Evolutionary conservation across 768 basidiomycete species (phyloP).

Genomic region (Mrakia blollopis): DNA sequence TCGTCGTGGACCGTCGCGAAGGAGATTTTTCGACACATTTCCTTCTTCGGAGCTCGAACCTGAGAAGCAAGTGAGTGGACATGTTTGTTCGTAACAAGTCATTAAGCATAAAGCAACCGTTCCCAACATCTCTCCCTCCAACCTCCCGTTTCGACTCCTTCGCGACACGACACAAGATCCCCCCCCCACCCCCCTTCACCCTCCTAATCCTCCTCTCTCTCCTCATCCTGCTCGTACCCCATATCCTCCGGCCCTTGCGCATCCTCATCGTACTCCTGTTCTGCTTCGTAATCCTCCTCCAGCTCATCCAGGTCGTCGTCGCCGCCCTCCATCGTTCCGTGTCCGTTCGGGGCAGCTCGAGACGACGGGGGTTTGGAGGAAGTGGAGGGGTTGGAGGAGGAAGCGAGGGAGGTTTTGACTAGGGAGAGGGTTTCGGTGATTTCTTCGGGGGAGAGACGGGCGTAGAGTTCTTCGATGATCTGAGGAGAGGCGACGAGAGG

Average conservation of each 20-base stretch:
- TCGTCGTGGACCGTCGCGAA: slow-evolving; percentile 19
- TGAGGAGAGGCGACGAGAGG: background rate
- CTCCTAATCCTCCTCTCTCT: background rate
- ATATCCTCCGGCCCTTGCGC: background rate
- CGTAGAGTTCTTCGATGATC: slow-evolving; percentile 31
- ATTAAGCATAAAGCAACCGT: background rate
- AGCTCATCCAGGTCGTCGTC: slow-evolving; percentile 13
- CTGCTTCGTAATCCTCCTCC: slow-evolving; percentile 9
- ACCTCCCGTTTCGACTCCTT: background rate
- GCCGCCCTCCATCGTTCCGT: slow-evolving; percentile 29
- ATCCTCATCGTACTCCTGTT: slow-evolving; percentile 28
- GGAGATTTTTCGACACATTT: background rate
- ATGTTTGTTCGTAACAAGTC: slow-evolving; percentile 3
- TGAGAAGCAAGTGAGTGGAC: too few relatives aligned
- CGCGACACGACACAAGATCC: background rate
- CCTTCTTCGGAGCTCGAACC: too few relatives aligned
- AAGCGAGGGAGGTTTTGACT: slow-evolving; percentile 15
- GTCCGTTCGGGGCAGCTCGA: slow-evolving; percentile 21
- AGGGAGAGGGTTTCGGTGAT: slow-evolving; percentile 15
- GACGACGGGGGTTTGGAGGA: background rate
- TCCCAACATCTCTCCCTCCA: background rate
- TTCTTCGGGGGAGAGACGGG: slow-evolving; percentile 25
- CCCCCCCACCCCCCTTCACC: background rate
- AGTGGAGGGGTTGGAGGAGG: background rate
- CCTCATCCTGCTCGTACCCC: slow-evolving; percentile 16